phyloP scores from a whole-genome alignment of 768 basidiomycete genomes.

The Lyophyllum decastes region DNA sequence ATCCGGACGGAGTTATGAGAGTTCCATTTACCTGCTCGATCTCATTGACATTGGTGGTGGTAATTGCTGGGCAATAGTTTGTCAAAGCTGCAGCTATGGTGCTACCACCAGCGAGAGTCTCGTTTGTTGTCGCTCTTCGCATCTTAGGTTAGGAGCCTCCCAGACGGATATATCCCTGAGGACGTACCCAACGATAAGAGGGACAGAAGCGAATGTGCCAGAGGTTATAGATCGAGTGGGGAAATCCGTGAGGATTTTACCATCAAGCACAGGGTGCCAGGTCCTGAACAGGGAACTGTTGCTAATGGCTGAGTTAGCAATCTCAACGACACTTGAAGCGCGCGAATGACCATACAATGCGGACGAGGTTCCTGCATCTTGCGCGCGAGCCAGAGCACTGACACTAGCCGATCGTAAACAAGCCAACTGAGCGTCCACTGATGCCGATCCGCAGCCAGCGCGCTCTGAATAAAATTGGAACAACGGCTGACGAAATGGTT shows the following conservation, averaged over 20 bases:
- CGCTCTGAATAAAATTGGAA: slow-evolving; percentile 52
- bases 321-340: not conserved
- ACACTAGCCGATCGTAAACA: slow-evolving; percentile 53
- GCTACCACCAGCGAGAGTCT: slow-evolving; percentile 48
- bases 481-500: slow-evolving; percentile 35
- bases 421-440: slow-evolving; percentile 34
- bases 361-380: slow-evolving; percentile 45
- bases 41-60: slow-evolving; percentile 36
- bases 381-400: slow-evolving; percentile 52
- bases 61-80: slow-evolving; percentile 46
- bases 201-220: slow-evolving; percentile 50
- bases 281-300: slow-evolving; percentile 41
- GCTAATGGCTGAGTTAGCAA: slow-evolving; percentile 22
- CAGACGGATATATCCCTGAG: not conserved
- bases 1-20: not conserved
- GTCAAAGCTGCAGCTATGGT: slow-evolving; percentile 38
- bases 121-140: slow-evolving; percentile 56
- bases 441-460: slow-evolving; percentile 49
- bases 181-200: slow-evolving; percentile 59
- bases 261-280: slow-evolving; percentile 60
- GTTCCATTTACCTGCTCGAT: slow-evolving; percentile 29
- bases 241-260: slow-evolving; percentile 47
- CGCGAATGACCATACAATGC: slow-evolving; percentile 37
- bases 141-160: not conserved
- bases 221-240: slow-evolving; percentile 47